Evolutionary conservation across 179 eudicot genomes (phyloP).

Genomic region (Carnegiea gigantea): DNA sequence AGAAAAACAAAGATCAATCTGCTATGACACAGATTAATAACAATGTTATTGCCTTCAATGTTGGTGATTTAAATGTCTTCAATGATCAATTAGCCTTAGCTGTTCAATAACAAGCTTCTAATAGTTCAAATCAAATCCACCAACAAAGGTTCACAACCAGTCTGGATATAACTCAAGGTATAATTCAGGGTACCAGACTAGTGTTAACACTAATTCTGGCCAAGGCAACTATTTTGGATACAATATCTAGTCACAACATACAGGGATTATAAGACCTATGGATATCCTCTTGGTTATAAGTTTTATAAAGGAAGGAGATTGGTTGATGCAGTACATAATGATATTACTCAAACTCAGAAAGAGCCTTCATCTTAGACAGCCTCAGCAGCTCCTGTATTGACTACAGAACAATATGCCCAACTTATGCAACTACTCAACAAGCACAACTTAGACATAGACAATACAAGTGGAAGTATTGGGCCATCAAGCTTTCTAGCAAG

Average conservation of each 20-base stretch:
- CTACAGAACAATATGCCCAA: too few relatives aligned
- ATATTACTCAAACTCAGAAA: too few relatives aligned
- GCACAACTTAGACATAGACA: not conserved
- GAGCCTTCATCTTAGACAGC: rapidly evolving
- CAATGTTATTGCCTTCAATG: not conserved
- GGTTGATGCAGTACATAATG: too few relatives aligned
- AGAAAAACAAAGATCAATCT: not conserved
- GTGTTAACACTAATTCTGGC: too few relatives aligned
- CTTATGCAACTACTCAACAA: too few relatives aligned
- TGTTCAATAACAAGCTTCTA: too few relatives aligned
- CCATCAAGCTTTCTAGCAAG: not conserved
- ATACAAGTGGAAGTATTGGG: not conserved
- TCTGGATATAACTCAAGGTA: too few relatives aligned
- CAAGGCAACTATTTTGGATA: too few relatives aligned
- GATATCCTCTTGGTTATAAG: not conserved
- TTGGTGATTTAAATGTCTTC: not conserved
- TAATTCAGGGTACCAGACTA: too few relatives aligned
- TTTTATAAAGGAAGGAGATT: not conserved
- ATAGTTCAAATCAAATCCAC: too few relatives aligned
- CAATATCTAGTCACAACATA: not conserved
- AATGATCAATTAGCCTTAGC: not conserved
- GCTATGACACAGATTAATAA: not conserved
- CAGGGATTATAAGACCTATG: not conserved
- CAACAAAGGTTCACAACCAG: too few relatives aligned
- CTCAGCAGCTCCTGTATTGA: too few relatives aligned